Percentiles rank a stretch among this genome's conserved stretches.
Conservation (phyloP, 2,329 filamentous ascomycete species). For the Alternaria incomplexa region DNA sequence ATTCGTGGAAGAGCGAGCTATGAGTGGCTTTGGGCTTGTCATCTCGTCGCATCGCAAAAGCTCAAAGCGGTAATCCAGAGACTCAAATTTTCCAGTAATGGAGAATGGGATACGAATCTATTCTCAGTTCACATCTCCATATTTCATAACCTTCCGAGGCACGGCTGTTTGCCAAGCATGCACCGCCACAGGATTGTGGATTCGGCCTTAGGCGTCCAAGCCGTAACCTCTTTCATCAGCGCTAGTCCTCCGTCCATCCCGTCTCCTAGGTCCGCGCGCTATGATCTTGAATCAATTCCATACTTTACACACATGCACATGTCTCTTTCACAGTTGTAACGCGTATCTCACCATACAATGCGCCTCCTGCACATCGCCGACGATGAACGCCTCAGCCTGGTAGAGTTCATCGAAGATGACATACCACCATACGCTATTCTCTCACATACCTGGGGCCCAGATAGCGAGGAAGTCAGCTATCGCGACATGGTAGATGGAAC, state of each 20-base stretch:
- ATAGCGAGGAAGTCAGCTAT: slow-evolving; percentile 19
- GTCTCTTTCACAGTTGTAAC: no score
- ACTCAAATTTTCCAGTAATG: background rate
- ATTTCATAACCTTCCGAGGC: background rate
- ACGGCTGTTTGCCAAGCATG: background rate
- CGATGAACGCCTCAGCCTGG: slow-evolving; percentile 9
- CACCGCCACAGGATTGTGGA: background rate
- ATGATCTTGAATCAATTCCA: no score
- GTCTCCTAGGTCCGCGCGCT: no score
- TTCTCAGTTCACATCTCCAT: background rate
- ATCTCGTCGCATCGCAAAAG: background rate
- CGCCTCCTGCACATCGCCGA: slow-evolving; percentile 15
- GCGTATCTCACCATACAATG: slow-evolving; percentile 2
- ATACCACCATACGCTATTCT: slow-evolving; percentile 21
- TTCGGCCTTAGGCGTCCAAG: background rate
- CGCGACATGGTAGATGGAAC: slow-evolving; percentile 1
- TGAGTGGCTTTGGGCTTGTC: background rate
- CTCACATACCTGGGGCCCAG: slow-evolving; percentile 18
- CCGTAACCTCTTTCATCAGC: background rate
- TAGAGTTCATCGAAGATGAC: background rate
- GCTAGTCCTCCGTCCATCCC: background rate
- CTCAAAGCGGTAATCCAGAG: background rate
- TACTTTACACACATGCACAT: no score
- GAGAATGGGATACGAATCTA: no score
- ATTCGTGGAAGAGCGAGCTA: slow-evolving; percentile 16